Evolutionary conservation across 192 early-diverging fungal genomes (phyloP).

Genomic region (Coemansia sp.): DNA sequence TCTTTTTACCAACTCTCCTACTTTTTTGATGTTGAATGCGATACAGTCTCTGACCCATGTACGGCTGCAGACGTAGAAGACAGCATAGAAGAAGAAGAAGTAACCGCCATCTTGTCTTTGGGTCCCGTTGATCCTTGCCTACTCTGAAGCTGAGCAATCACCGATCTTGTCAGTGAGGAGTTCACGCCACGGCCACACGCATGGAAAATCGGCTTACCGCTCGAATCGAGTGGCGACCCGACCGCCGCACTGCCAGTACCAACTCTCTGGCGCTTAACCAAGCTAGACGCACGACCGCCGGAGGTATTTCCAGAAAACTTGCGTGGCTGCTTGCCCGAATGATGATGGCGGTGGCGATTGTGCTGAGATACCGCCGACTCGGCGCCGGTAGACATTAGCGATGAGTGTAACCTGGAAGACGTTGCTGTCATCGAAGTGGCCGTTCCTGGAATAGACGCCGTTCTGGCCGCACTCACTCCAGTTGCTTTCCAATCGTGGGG

Average conservation of each 20-base stretch:
- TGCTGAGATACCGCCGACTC: constrained; percentile 1
- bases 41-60: too few relatives aligned
- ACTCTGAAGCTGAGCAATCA: constrained; percentile 45
- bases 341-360: too few relatives aligned
- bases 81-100: neutral
- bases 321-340: constrained; percentile 6
- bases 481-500: too few relatives aligned
- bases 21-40: too few relatives aligned
- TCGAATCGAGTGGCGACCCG: constrained; percentile 29
- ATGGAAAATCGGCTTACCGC: constrained; percentile 41
- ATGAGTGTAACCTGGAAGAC: neutral
- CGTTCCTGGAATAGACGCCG: neutral
- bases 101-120: neutral
- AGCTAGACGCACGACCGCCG: neutral
- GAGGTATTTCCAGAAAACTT: constrained; percentile 1
- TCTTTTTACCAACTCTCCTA: too few relatives aligned
- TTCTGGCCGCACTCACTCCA: too few relatives aligned
- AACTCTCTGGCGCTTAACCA: too few relatives aligned
- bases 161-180: constrained; percentile 46
- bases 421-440: neutral
- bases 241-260: neutral
- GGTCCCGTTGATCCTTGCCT: constrained; percentile 7
- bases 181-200: constrained; percentile 51
- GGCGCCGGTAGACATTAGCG: neutral
- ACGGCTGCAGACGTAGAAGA: neutral